phyloP scores from a whole-genome alignment of 1,284 basidiomycete species.

The Pseudozyma flocculosa region DNA sequence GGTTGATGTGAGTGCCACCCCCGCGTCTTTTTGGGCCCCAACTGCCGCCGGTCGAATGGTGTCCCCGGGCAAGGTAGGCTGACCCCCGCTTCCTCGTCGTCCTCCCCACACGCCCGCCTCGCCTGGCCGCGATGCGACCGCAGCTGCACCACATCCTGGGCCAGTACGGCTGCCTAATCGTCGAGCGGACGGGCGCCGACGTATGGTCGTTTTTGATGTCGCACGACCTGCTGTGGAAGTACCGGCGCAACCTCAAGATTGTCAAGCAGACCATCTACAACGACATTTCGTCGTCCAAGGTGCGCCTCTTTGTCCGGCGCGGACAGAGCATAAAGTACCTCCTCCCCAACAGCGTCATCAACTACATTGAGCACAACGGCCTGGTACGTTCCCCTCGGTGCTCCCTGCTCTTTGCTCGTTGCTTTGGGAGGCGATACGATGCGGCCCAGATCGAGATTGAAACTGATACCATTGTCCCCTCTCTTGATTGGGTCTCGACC shows the following conservation, averaged over 20 bases:
- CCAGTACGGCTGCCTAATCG: constrained; percentile 88
- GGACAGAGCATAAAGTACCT: constrained; percentile 93
- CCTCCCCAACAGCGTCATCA: constrained; percentile 84
- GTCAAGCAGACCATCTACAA: constrained; percentile 90
- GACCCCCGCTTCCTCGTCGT: too few species aligned
- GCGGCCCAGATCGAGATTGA: too few species aligned
- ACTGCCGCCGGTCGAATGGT: too few species aligned
- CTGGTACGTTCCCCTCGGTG: constrained; percentile 46
- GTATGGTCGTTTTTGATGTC: constrained; percentile 68
- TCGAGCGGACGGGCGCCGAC: constrained; percentile 91
- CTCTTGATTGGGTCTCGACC: too few species aligned
- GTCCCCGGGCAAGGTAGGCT: too few species aligned
- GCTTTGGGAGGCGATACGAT: background rate
- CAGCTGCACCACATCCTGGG: constrained; percentile 94
- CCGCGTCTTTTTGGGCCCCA: too few species aligned
- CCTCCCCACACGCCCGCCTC: background rate
- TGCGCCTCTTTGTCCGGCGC: constrained; percentile 77
- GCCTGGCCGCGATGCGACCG: background rate
- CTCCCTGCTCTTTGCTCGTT: background rate
- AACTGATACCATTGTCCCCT: background rate
- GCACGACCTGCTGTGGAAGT: constrained; percentile 64
- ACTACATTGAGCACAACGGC: constrained; percentile 87
- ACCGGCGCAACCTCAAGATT: constrained; percentile 82
- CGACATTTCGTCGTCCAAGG: constrained; percentile 73
- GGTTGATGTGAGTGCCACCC: constrained; percentile 70